Evolutionary conservation across 306 rosid genomes (phyloP).

Genomic region (Bauhinia variegata): DNA sequence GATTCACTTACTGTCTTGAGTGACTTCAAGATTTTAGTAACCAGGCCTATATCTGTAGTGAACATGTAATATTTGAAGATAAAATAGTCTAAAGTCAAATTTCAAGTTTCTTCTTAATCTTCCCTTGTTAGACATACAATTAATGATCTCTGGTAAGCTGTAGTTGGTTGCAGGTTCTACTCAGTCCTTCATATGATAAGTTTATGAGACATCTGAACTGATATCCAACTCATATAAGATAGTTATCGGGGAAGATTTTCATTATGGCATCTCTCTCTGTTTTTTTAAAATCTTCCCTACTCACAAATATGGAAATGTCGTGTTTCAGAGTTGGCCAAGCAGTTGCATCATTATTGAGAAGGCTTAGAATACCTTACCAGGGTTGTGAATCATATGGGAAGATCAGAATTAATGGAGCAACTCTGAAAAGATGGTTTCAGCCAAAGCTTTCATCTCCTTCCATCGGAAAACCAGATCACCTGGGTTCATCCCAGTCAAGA

Average conservation of each 20-base stretch:
- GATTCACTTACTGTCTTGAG: too few species aligned
- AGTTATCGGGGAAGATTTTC: constrained; percentile 4
- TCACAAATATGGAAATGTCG: constrained; percentile 35
- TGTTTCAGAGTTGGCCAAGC: constrained; percentile 79
- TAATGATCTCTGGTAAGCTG: constrained; percentile 13
- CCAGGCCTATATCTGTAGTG: constrained; percentile 15
- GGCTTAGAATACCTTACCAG: constrained; percentile 74
- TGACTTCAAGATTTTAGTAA: constrained; percentile 15
- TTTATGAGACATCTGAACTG: constrained; percentile 16
- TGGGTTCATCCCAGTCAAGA: constrained; percentile 58
- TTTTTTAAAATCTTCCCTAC: constrained; percentile 13
- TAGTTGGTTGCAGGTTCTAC: constrained; percentile 15
- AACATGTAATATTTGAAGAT: neutral
- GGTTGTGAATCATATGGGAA: constrained; percentile 83
- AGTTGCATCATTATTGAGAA: constrained; percentile 72
- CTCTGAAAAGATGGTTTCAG: constrained; percentile 75
- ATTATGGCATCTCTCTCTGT: constrained; percentile 18
- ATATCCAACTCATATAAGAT: constrained; percentile 7
- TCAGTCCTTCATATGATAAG: constrained; percentile 27
- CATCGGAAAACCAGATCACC: constrained; percentile 65
- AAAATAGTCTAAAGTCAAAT: constrained; percentile 24
- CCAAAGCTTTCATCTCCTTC: constrained; percentile 76
- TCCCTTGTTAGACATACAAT: constrained; percentile 1
- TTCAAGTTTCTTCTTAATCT: neutral
- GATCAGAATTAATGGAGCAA: constrained; percentile 66